Base-by-base conservation (phyloP, 192 early-diverging fungal genomes). In the Gamsiella multidivaricata region DNA sequence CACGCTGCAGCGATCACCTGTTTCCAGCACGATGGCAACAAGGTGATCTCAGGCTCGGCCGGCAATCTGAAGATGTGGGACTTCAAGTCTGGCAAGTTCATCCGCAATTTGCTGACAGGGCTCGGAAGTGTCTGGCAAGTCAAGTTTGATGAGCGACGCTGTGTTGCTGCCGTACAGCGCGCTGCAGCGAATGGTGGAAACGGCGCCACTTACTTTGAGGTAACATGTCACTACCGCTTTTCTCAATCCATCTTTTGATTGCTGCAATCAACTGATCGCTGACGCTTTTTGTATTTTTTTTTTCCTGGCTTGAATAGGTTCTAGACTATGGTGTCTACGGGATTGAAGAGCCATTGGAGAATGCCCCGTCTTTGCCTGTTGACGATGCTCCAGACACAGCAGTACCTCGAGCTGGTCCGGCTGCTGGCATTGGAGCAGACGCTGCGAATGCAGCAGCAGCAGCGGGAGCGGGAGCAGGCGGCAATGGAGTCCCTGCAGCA, bases 41-140 rank as follows among this genome's bases (percentile, higher is more conserved):
- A 97, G 50, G 92, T 98, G 20, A 95, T 98, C 29, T 95, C 94
- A 17, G 98, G 98, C 3, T 94, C 94, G 4, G 98, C 97, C 61
- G 93, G 92, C 7, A 94, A 94, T 0, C 85, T 99, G 28, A 98
- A 98, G 73, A 87, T 98, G 67, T 99, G 98, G 97, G 96, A 99
- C 70, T 86, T 97, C n/a, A 83, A 87, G 15, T 92, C 94, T 20
- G 97, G 97, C 10, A 80, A 88, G 29, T 91, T 93, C 65, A 83
- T 93, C 0, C 85, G 95, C 7, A 95, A 99, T 69, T 80, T 98
- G 26, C 80, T 98, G 20, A 85, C 87, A 0, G 88, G 91, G 22
- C 84, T 98, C 18, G 83, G 85, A 17, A 93, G 95, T 15, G 96
- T 99, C 1, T 99, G 98, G 98, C 89, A 96, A 61, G 93, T 96